A percentile compares a stretch with the other conserved stretches of the same genome.
Conservation (phyloP, 805 yeast species). For the Nakazawaea anatomiae region DNA sequence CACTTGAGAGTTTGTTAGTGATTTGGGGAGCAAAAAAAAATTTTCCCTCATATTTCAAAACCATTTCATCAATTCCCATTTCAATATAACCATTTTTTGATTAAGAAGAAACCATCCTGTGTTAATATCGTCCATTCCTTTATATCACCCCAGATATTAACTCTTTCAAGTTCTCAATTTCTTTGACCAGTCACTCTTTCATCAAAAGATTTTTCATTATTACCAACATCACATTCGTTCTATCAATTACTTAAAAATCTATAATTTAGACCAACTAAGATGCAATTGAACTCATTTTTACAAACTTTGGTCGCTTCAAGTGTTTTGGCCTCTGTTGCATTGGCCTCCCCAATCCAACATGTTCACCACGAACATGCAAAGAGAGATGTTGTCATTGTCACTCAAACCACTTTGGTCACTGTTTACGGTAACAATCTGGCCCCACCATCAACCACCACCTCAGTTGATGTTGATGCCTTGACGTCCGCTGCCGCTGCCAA, state of each 20-base stretch:
- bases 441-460: slow-evolving; percentile 23
- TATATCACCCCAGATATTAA: neutral
- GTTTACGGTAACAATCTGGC: slow-evolving; percentile 29
- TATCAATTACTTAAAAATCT: neutral
- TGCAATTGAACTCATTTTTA: slow-evolving; percentile 30
- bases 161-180: neutral
- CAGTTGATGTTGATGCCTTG: slow-evolving; percentile 26
- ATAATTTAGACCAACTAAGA: no score
- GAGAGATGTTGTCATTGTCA: slow-evolving; percentile 44
- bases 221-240: neutral
- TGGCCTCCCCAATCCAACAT: slow-evolving; percentile 57
- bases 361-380: slow-evolving; percentile 57
- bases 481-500: slow-evolving; percentile 16
- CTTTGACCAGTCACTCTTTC: neutral
- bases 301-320: slow-evolving; percentile 40
- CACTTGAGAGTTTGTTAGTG: no score
- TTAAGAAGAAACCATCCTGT: neutral
- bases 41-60: no score
- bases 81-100: neutral
- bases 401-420: slow-evolving; percentile 43
- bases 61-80: neutral
- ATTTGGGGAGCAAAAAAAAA: no score
- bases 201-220: neutral
- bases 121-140: slow-evolving; percentile 10
- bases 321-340: slow-evolving; percentile 36